phyloP scores from a whole-genome alignment of 495 filamentous ascomycete genomes.

The Annulohypoxylon maeteangense region DNA sequence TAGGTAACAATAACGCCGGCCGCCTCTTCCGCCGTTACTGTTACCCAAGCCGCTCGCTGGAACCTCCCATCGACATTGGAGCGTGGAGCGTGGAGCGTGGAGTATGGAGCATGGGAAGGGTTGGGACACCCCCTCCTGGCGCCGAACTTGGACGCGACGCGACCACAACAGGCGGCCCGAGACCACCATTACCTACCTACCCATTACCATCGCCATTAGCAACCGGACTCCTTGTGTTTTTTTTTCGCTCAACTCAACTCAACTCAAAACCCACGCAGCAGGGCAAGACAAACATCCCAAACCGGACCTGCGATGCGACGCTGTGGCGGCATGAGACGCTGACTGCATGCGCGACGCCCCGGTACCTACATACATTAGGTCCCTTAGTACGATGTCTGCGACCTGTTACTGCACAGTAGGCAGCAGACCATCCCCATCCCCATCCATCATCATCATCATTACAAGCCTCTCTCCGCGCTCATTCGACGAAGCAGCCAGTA shows the following conservation, averaged over 20 bases:
- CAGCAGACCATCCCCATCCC: background rate
- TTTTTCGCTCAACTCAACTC: background rate
- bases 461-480: background rate
- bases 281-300: background rate
- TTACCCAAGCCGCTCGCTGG: slow-evolving; percentile 18
- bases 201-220: background rate
- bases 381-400: background rate
- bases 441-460: background rate
- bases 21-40: slow-evolving; percentile 34
- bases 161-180: slow-evolving; percentile 31
- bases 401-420: background rate
- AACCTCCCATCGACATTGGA: background rate
- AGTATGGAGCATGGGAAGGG: slow-evolving; percentile 13
- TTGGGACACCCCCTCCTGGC: slow-evolving; percentile 13
- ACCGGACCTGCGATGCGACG: slow-evolving; percentile 30
- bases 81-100: slow-evolving; percentile 6
- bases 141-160: slow-evolving; percentile 28
- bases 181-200: background rate
- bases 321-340: slow-evolving; percentile 40
- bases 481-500: slow-evolving; percentile 1
- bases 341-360: slow-evolving; percentile 27
- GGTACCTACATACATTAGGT: slow-evolving; percentile 10
- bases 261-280: background rate
- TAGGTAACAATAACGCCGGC: slow-evolving; percentile 24
- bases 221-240: background rate